phyloP scores from a whole-genome alignment of 192 early-diverging fungal species.

The Entophlyctis luteolus region DNA sequence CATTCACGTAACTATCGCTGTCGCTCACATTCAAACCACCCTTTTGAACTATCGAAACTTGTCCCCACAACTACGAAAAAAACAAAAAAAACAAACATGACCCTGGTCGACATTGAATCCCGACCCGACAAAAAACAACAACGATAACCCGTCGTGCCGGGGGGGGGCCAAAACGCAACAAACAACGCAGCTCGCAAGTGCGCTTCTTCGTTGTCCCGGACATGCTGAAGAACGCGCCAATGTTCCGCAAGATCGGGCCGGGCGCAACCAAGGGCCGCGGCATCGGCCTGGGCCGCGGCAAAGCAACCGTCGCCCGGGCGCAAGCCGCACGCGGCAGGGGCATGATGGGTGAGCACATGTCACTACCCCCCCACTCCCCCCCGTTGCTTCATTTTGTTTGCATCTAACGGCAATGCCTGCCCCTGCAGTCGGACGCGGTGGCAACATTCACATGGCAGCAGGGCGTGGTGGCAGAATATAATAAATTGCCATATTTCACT shows the following conservation, averaged over 20 bases:
- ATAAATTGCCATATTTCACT: not conserved
- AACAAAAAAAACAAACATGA: too few species aligned
- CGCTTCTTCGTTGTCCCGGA: conserved; percentile 97
- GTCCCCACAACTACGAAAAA: too few species aligned
- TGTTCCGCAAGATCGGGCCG: conserved; percentile 93
- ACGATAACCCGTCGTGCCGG: too few species aligned
- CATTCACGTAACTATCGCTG: too few species aligned
- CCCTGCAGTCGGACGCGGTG: conserved; percentile 6
- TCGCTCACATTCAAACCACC: too few species aligned
- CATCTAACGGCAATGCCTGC: not conserved
- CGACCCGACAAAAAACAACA: too few species aligned
- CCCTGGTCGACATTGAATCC: too few species aligned
- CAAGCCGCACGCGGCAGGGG: conserved; percentile 50
- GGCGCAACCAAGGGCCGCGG: conserved; percentile 75
- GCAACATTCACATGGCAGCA: conserved; percentile 16
- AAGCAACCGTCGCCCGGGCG: conserved; percentile 77
- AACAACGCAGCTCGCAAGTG: conserved; percentile 39
- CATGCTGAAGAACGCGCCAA: conserved; percentile 98
- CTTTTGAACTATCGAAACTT: too few species aligned
- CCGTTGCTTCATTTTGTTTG: not conserved
- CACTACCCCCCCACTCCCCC: too few species aligned
- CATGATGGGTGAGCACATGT: not conserved
- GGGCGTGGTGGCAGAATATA: conserved; percentile 25
- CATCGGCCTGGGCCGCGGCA: conserved; percentile 76
- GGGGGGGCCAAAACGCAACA: too few species aligned